These are phyloP conservation scores for Glaciozyma antarctica DNA, from an alignment of 768 basidiomycete species.

Conservation along the genomic window DNA sequence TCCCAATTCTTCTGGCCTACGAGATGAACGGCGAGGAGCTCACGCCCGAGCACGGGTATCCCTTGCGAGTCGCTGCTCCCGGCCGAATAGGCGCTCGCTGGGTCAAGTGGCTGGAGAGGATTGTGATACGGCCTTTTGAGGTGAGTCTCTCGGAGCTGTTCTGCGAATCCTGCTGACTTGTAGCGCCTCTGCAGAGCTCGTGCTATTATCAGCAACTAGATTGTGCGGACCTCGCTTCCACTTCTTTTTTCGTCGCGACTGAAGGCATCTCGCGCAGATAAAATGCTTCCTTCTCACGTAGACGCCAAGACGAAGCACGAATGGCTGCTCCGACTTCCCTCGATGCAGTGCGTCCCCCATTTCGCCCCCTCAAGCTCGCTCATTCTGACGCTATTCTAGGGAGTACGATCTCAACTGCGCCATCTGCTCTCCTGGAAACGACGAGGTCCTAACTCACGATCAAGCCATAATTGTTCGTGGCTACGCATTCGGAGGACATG, in stretches of 20 bases:
- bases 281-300: constrained; percentile 18
- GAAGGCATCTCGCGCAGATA: constrained; percentile 4
- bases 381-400: neutral
- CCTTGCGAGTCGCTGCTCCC: constrained; percentile 43
- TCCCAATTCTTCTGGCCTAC: constrained; percentile 28
- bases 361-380: neutral
- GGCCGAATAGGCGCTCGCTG: constrained; percentile 61
- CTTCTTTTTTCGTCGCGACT: too few relatives aligned
- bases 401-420: constrained; percentile 16
- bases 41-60: constrained; percentile 25
- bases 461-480: neutral
- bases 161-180: constrained; percentile 10
- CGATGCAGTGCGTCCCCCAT: constrained; percentile 7
- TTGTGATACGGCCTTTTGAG: constrained; percentile 41
- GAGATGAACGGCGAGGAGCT: constrained; percentile 22
- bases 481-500: constrained; percentile 13
- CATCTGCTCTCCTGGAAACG: constrained; percentile 15
- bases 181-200: neutral
- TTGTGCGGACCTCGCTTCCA: too few relatives aligned
- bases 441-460: neutral
- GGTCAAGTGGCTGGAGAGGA: constrained; percentile 66
- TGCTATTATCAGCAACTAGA: too few relatives aligned
- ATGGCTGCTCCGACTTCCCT: constrained; percentile 1
- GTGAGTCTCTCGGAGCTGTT: constrained; percentile 10
- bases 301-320: constrained; percentile 13